Evolutionary conservation across 441 rosid species (phyloP), one percentile per base, ranked within the genome.

Genomic region (Arabidopsis lyrata): DNA sequence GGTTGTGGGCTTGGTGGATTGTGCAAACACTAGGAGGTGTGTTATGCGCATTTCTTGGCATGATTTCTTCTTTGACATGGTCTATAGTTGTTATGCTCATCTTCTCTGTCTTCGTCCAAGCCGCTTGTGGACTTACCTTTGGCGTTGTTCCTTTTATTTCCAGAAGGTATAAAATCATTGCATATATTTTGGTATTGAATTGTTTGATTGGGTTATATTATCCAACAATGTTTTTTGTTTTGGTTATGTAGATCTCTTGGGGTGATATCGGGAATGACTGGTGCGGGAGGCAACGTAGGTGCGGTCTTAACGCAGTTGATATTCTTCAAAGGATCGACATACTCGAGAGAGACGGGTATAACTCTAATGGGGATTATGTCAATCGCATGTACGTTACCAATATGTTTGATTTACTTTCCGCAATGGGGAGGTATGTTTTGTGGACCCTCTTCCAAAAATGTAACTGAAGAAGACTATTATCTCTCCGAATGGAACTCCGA

Each of bases 381-480:
- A 8, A 77, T 94, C 2, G 83, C 82, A 14, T 92, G 97, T 86
- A 64, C 90, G 2, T 66, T 92, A 18, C 97, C 97, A 9, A 74
- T 86, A 22, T 67, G 78, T 8, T 59, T 86, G 0, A 82, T 92
- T 35, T 66, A 87, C 75, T 94, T 94, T 79, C 97, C 97, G 2
- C 97, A 92, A 53, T 92, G 99, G 99, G 99, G 95, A 27, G 97
- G 99, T 58, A 90, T 94, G 92, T 86, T 93, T 60, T 88, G 87
- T 53, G 90, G 92, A 11, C 92, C 97, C 0, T 86, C 95, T 0
- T 70, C 83, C 4, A 79, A 82, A 16, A 35, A 68, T 4, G 56
- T 83, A 13, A 83, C 86, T 0, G 99, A 92, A 78, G 94, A 91
- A 83, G 92, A 83, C 4, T 94, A 94, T 52, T 90, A 94, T 69